phyloP scores from a whole-genome alignment of 2,329 filamentous ascomycete species.

The Aspergillus novoparasiticus region DNA sequence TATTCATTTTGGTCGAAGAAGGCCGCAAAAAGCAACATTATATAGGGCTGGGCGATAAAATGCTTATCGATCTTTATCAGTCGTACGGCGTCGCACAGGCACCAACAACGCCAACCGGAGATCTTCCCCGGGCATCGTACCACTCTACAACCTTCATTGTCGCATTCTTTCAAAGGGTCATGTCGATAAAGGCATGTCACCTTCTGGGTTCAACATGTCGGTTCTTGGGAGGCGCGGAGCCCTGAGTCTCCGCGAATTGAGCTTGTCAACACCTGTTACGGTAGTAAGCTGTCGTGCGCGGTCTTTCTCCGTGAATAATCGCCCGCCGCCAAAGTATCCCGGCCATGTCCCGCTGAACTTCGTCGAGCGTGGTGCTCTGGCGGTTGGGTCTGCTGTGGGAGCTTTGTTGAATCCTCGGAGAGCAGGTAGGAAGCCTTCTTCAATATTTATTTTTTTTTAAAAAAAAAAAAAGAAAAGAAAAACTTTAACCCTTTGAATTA shows the following conservation, averaged over 20 bases:
- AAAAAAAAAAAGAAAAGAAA: no score
- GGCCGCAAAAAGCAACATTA: neutral
- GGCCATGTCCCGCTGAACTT: conserved; percentile 87
- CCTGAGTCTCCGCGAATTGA: conserved; percentile 17
- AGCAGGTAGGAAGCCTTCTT: conserved; percentile 59
- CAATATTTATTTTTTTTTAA: no score
- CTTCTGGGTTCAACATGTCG: conserved; percentile 30
- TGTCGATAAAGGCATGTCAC: conserved; percentile 12
- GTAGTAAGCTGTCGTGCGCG: conserved; percentile 33
- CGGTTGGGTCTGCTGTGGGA: conserved; percentile 61
- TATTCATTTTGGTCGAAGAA: neutral
- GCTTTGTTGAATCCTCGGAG: conserved; percentile 74
- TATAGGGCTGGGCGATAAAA: conserved; percentile 3
- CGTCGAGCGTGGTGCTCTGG: conserved; percentile 73
- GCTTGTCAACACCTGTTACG: conserved; percentile 9
- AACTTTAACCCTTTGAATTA: neutral
- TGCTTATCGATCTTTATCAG: conserved; percentile 25
- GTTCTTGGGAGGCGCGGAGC: conserved; percentile 25
- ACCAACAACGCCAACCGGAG: conserved; percentile 16
- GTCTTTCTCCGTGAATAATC: conserved; percentile 78
- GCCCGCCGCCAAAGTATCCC: conserved; percentile 83
- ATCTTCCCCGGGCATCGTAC: conserved; percentile 20
- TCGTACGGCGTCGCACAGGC: conserved; percentile 16
- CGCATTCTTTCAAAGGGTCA: conserved; percentile 9
- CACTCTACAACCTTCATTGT: conserved; percentile 12